phyloP scores from a whole-genome alignment of 805 yeast genomes.

The Candida nitratophila region DNA sequence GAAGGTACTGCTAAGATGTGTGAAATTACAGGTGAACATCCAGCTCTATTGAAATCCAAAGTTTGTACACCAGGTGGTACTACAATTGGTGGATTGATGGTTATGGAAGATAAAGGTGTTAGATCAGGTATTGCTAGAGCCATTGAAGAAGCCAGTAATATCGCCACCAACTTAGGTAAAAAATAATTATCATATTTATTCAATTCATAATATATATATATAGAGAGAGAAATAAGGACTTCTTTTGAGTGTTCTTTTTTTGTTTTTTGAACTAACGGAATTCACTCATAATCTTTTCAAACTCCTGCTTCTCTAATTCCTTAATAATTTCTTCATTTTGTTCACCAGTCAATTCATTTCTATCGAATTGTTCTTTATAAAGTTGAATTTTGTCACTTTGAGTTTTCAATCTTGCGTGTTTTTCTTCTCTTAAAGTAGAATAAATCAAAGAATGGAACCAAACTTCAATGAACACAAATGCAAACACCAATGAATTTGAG shows the following conservation, averaged over 20 bases:
- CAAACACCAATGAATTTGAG: conserved; percentile 58
- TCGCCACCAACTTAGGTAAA: conserved; percentile 56
- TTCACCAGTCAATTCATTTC: conserved; percentile 18
- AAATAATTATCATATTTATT: conserved; percentile 23
- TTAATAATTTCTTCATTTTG: conserved; percentile 15
- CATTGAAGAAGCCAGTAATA: conserved; percentile 84
- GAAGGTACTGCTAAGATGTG: conserved; percentile 94
- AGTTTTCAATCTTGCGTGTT: conserved; percentile 38
- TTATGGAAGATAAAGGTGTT: conserved; percentile 86
- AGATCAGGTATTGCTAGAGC: conserved; percentile 85
- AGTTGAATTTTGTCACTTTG: conserved; percentile 9
- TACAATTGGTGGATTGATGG: conserved; percentile 90
- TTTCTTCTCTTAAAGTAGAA: conserved; percentile 60
- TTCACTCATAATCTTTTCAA: conserved; percentile 24
- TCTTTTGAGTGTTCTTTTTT: background rate
- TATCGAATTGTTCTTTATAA: conserved; percentile 18
- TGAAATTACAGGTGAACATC: conserved; percentile 73
- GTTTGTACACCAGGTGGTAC: conserved; percentile 98
- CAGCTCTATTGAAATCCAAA: conserved; percentile 77
- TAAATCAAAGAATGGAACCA: conserved; percentile 64
- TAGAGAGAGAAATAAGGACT: too few relatives aligned
- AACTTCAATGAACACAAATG: conserved; percentile 54
- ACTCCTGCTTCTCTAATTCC: conserved; percentile 21
- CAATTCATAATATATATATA: background rate
- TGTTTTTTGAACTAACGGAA: conserved; percentile 5